Base-by-base conservation (phyloP, 495 filamentous ascomycete genomes). In the Aspergillus baeticus region DNA sequence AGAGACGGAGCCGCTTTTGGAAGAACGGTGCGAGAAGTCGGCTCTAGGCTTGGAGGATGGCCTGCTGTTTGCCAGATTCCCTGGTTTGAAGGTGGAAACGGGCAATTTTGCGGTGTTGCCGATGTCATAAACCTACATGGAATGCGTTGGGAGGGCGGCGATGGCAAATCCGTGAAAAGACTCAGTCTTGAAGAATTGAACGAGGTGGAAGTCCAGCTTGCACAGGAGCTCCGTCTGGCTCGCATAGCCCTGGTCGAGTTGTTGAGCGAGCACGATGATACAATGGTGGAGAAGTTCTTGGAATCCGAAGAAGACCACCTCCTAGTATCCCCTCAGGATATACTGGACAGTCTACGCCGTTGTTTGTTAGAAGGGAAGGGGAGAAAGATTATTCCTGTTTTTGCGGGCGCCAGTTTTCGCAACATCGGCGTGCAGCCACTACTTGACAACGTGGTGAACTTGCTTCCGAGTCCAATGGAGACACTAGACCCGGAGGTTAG, bases 401-500 rank as follows among this genome's bases (percentile, higher is more conserved):
- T 96, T 68, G 90, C 89, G 3, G 95, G 95, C 7, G 90, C 95
- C 15, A 96, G 92, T 65, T 91, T 98, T 69, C 82, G 85, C 29
- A 96, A 99, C 58, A 89, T 96, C 54, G 95, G 95, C 20, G 92
- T 99, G 10, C 90, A 96, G 68, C 92, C 94, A 11, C 77, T 99
- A 33, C 80, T 97, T 15, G 94, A 99, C 68, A 90, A 87, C 33
- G 82, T 98, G 26, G 79, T 89, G 11, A 87, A 97, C 55, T 84
- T 96, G 42, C 78, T 99, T 6, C 95, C 95, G 5, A 89, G 84
- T 51, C 95, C 95, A 0, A 67, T 70, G 0, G 92, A 99, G 63
- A 77, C 86, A 34, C 86, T 88, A 4, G 87, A 91, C 61, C 82
- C 90, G 1, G 87, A 92, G 55, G 82, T 98, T 48, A 87, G 82